Base-by-base conservation (phyloP, 2,329 filamentous ascomycete genomes). In the Pseudogymnoascus sp. region DNA sequence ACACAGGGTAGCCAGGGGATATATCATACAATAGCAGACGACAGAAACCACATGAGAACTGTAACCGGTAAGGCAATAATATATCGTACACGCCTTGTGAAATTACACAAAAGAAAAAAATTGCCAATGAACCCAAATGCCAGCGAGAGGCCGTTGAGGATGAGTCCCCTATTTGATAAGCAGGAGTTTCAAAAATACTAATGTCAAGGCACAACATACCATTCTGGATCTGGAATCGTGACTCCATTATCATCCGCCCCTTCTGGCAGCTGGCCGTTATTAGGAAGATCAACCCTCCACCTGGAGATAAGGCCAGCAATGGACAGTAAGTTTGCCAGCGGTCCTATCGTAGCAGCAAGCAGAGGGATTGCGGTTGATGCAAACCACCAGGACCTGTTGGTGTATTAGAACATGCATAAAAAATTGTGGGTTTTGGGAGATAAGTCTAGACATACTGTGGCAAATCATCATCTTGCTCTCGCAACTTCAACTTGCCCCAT, bases 291-390 rank as follows among this genome's bases (percentile, higher is more conserved):
- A 68, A 79, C 77, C 65, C 84, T 79, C 87, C 87, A 90, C 10
- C 80, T 80, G 17, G 82, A 83, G 1, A 89, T 86, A 53, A 90
- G 75, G 0, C 87, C 87, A 26, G 85, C 85, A 62, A 90, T 86
- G 1, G 84, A 87, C 65, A 87, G 78, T 21, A 90, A 81, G 70
- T 89, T 90, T 3, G 87, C 87, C n/a, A 89, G 75, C 1, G 87
- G 87, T 0, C 85, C 87, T n/a, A 87, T 80, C 1, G 87, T 85
- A 13, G 87, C 87, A 2, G 87, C 86, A 4, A 89, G 75, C 2
- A 90, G 78, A 3, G 84, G 84, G 50, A 85, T 75, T 3, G 74
- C 75, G 3, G 74, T 77, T 1, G 73, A 75, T 36, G 75, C 76
- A 63, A 77, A 74, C 75, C 74, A 77, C 76, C 76, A 77, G 47